Evolutionary conservation across 1,284 basidiomycete species (phyloP), one percentile per base, ranked within the genome.

Genomic region (Somion occarium): DNA sequence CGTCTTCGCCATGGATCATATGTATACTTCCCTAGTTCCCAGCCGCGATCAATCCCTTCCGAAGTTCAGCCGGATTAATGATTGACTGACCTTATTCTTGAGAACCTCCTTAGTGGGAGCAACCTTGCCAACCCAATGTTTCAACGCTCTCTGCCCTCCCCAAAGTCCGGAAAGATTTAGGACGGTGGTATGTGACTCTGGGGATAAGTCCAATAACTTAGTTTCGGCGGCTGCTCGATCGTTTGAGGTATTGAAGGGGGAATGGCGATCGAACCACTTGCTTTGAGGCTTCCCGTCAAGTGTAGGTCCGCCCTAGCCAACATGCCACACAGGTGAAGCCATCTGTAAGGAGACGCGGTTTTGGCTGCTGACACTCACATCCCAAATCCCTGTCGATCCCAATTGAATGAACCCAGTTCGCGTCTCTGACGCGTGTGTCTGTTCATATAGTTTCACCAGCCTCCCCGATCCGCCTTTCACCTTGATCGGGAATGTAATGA

Each of bases 321-420:
- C 25, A 34, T 38, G 20, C 25, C n/a, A 19, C 30, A 34, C 15
- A n/a, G n/a, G n/a, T n/a, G n/a, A n/a, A n/a, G n/a, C n/a, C n/a
- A n/a, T n/a, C n/a, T n/a, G n/a, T n/a, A n/a, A n/a, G n/a, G n/a
- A n/a, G n/a, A n/a, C n/a, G n/a, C n/a, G n/a, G n/a, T n/a, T n/a
- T n/a, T n/a, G n/a, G n/a, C n/a, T n/a, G n/a, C n/a, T n/a, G n/a
- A n/a, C 9, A 66, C 79, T 64, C 57, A 81, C 81, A 61, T 77
- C 77, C 76, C 79, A 85, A n/a, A 84, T 80, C 9, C 78, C 74
- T 2, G 79, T 80, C 7, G 76, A 73, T 1, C 83, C 83, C n/a
- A 85, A 69, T 61, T 82, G 81, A 34, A 85, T 75, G 60, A 81
- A 83, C 30, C 66, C 59, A 3, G 61, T 43, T 38, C 51, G 51